Base-by-base conservation (phyloP, 2,329 filamentous ascomycete genomes). In the Diaporthe sp. region DNA sequence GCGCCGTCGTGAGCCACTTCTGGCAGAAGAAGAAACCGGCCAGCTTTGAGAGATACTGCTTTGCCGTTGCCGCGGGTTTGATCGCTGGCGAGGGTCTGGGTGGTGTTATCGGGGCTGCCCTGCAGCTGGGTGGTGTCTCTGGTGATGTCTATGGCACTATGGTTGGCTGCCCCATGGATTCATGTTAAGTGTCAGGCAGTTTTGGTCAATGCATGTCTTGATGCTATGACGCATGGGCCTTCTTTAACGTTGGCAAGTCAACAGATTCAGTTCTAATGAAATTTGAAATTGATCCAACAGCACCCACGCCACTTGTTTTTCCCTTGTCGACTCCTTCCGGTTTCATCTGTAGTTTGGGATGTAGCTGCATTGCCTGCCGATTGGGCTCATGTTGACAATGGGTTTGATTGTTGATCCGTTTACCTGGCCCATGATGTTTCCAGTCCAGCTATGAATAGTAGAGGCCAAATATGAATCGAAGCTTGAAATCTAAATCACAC, bases 1-100 rank as follows among this genome's bases (percentile, higher is more conserved):
- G 91, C 22, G 87, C 90, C 3, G 81, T 88, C 22, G 80, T 87
- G 22, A 87, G 89, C 20, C 86, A 85, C 70, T 74, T 87, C 77
- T 93, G 91, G 91, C 85, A 84, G 68, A 91, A 88, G 84, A 87
- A 85, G 80, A 87, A 85, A 78, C 84, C 88, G 13, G 84, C 84
- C 71, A 85, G 82, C 61, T 92, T 90, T 81, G 90, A 92, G 76
- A 84, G 90, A 39, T 91, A 90, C 78, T 89, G 88, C 22, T 92
- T 91, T 78, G 90, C 90, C 13, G 84, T 92, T 67, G 90, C 89
- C 5, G 89, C 89, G 53, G 90, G 91, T 63, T 85, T 91, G 77
- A 92, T 92, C 80, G 90, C 91, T 5, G 91, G 91, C 8, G 91
- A 92, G 83, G 91, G 91, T 73, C 88, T 92, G 72, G 91, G 90